Base-by-base conservation (phyloP, 257 asterid genomes). In the Solanum phureja region DNA sequence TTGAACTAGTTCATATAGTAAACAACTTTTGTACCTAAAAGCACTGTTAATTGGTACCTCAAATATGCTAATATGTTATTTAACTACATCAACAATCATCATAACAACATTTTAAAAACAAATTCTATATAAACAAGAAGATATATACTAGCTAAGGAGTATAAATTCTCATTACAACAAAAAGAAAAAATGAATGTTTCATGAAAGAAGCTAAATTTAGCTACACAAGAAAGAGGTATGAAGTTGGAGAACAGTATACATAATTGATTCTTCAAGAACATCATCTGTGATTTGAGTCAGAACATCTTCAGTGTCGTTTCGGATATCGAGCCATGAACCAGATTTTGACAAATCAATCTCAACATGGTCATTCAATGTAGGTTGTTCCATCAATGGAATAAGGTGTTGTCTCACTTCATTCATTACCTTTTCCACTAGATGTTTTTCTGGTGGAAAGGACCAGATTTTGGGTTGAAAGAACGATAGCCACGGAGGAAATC, bases 281-380 rank as follows among this genome's bases (percentile, higher is more conserved):
- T 90, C 94, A 74, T 94, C 98, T 24, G 98, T 91, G 87, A 95
- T 86, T 60, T 92, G 93, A 56, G 12, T 66, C 87, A 86, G 91
- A 29, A 95, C 75, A 37, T 86, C 90, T 86, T 93, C 98, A 3
- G 89, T 24, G 60, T 93, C 94, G 10, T 42, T 76, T 52, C 90
- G 88, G 83, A 91, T 88, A 85, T 95, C 95, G 21, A 93, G 88
- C 98, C 99, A 95, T 7, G 94, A 90, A 38, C 90, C 74, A 34
- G 93, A 91, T 35, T 89, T 89, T 6, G 86, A 88, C 38, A 94
- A 68, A 56, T 93, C 98, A 77, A 76, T 87, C 6, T 88, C 90
- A 73, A 89, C 93, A 9, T 93, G 87, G 87, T 94, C 93, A 21
- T 93, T 94, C 91, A 94, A 52, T 4, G 94, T 93, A 60, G 87